phyloP scores from a whole-genome alignment of 768 basidiomycete species.

The Rhizopogon vesiculosus region DNA sequence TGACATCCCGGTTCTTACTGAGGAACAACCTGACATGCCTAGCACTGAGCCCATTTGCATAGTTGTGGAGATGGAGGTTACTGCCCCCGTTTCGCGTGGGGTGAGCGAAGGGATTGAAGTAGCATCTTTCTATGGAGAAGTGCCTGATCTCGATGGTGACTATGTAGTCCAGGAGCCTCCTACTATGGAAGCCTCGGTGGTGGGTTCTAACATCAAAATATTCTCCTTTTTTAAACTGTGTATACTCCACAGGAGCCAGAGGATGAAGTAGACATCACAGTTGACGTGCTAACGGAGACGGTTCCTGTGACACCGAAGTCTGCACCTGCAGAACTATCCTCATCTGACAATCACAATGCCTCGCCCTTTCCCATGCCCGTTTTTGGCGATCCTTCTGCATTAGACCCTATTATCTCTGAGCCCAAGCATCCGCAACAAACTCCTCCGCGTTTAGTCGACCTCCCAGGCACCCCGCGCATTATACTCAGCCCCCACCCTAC shows the following conservation, averaged over 20 bases:
- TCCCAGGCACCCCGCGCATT: constrained; percentile 18
- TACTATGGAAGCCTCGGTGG: not conserved
- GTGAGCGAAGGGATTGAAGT: constrained; percentile 2
- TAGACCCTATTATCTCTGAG: constrained; percentile 28
- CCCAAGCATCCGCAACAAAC: not conserved
- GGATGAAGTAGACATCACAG: too few species aligned
- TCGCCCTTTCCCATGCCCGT: constrained; percentile 32
- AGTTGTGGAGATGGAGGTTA: not conserved
- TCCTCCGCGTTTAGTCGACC: constrained; percentile 12
- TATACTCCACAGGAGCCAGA: not conserved
- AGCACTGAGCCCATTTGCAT: not conserved
- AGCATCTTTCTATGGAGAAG: not conserved
- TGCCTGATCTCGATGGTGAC: not conserved
- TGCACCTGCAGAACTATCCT: not conserved
- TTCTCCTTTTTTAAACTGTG: not conserved
- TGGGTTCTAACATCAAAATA: not conserved
- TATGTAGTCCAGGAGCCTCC: constrained; percentile 1
- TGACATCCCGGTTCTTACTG: not conserved
- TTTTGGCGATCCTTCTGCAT: constrained; percentile 34
- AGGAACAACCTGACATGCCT: not conserved
- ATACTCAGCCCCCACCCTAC: constrained; percentile 8
- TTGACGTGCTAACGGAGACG: not conserved
- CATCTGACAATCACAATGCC: not conserved
- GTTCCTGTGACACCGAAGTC: not conserved
- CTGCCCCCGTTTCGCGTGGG: not conserved